Base-by-base conservation (phyloP, 768 basidiomycete genomes). In the Lactifluus subvellereus region DNA sequence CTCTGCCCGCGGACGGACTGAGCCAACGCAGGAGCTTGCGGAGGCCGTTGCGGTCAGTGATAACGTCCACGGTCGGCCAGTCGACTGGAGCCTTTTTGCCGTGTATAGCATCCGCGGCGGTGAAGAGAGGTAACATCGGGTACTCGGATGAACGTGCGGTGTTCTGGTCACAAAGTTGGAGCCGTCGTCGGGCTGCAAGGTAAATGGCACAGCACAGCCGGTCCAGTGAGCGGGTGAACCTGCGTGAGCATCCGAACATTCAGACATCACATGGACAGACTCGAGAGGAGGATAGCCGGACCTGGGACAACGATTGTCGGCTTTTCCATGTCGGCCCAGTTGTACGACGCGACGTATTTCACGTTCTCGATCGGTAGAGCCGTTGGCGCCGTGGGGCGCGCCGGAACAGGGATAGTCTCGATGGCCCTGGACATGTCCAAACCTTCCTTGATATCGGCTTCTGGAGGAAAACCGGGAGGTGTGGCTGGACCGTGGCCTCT, bases 41-140 rank as follows among this genome's bases (percentile, higher is more conserved):
- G 18, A 89, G 73, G 30, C 76, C 77, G 67, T 88, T 89, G 33
- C 89, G 79, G 68, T 89, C 87, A 0, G 86, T 84, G 63, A 89
- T 74, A 49, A 77, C 54, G 48, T 82, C 76, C 6, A 82, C 69
- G 3, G 67, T 45, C 48, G 73, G 70, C 75, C 78, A 79, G 57
- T 76, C 73, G 33, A 77, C 71, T 3, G 62, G 57, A 1, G 59
- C 66, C 49, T 38, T 54, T 8, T 72, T 71, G 14, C 63, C 66
- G 6, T 59, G 53, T 32, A 71, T 57, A 27, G 73, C 73, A 67
- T 86, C 83, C 27, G 84, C 81, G 2, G 88, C 83, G 27, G 75
- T 77, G 55, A 90, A 75, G 64, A 89, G 74, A 11, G 89, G 86
- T 3, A 85, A 67, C 62, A 84, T 70, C 0, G 79, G 67, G 13